Evolutionary conservation across 768 basidiomycete genomes (phyloP), one percentile per base, ranked within the genome.

Genomic region (Mycena epipterygia): DNA sequence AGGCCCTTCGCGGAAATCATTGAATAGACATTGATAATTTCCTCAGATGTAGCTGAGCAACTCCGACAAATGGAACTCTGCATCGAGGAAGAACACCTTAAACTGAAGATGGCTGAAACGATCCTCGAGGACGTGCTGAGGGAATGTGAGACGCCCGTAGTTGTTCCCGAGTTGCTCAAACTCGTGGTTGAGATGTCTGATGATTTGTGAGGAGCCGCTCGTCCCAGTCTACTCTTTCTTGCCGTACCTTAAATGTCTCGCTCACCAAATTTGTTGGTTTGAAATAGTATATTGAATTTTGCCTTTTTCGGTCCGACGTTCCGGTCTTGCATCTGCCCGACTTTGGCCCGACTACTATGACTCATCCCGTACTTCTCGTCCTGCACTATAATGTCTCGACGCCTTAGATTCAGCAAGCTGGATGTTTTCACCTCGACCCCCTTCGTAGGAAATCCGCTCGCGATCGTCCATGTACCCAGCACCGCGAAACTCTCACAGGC

Each of bases 381-480:
- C 6, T 21, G 5, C 29, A 30, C 63, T 30, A 65, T 37, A 14
- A 70, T 70, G 69, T 13, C 69, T 23, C 64, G 64, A 2, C 69
- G 39, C 19, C 74, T 81, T 11, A 69, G 63, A 48, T 82, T 80
- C 60, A 72, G 74, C 17, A 81, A 78, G 39, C 76, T 87, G 49
- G 84, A 86, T 71, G 85, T 86, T n/a, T 86, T 86, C 77, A 86
- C 84, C 11, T 72, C 76, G 0, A 81, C 76, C 9, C 83, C 78
- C 12, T 86, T 80, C 72, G 58, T 79, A 3, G 84, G 85, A 11
- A 86, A 87, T 62, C 85, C 85, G 3, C 81, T 86, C 2, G 86
- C 85, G 0, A 81, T 86, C 69, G 84, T 86, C 14, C 80, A 79
- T 51, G 74, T 85, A 32, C 83, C 84, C 0, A 72, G 72, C n/a